phyloP scores from a whole-genome alignment of 192 early-diverging fungal genomes.

The Coemansia sp. region DNA sequence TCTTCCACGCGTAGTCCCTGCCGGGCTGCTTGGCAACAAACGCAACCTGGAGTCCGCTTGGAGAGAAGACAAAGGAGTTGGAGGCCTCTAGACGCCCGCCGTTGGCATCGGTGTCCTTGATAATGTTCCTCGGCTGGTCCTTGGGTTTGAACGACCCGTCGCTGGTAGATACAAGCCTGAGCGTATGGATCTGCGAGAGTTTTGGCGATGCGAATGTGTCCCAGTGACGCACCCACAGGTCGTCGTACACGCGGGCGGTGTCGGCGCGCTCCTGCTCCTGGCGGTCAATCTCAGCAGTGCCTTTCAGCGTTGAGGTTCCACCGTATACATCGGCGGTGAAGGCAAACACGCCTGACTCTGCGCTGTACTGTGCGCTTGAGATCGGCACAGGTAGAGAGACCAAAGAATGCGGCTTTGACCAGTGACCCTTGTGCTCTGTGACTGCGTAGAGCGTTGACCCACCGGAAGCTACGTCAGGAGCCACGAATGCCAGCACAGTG shows the following conservation, averaged over 20 bases:
- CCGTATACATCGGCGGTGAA: constrained; percentile 72
- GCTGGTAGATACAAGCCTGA: constrained; percentile 37
- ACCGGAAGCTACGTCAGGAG: constrained; percentile 14
- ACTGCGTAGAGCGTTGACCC: constrained; percentile 56
- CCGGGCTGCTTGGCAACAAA: constrained; percentile 71
- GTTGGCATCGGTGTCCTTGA: constrained; percentile 45
- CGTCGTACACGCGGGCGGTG: constrained; percentile 64
- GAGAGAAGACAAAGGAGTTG: constrained; percentile 64
- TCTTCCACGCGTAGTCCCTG: constrained; percentile 71
- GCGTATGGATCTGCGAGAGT: constrained; percentile 63
- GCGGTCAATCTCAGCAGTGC: constrained; percentile 58
- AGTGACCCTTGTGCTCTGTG: constrained; percentile 35
- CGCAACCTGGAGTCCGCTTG: constrained; percentile 64
- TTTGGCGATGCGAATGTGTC: constrained; percentile 65
- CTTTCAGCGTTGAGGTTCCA: constrained; percentile 57
- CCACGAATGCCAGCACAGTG: constrained; percentile 33
- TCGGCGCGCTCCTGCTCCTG: constrained; percentile 56
- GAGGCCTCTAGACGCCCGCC: constrained; percentile 55
- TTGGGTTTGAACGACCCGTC: constrained; percentile 39
- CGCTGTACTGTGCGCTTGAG: constrained; percentile 61
- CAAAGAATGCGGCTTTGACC: constrained; percentile 49
- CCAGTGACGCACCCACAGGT: constrained; percentile 84
- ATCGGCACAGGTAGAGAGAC: constrained; percentile 54
- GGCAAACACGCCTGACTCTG: constrained; percentile 53
- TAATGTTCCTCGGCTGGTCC: constrained; percentile 28